Conservation (phyloP, 305 asterid species). For the Fraxinus paxiana region DNA sequence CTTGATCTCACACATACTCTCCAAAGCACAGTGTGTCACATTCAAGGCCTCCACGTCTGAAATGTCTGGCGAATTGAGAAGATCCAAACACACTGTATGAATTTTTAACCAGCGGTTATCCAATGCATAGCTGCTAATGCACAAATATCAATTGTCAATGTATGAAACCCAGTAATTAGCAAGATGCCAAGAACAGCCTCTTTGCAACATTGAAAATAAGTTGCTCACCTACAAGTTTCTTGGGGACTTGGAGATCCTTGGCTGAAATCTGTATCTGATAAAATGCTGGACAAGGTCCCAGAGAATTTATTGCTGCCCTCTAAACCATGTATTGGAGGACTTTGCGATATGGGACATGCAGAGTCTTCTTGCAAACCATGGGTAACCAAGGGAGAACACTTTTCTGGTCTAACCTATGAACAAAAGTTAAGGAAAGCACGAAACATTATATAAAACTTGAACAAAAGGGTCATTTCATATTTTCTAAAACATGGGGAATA, state of each 20-base stretch:
- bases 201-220: slow-evolving; percentile 3
- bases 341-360: slow-evolving; percentile 28
- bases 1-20: slow-evolving; percentile 28
- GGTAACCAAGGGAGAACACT: slow-evolving; percentile 14
- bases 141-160: slow-evolving; percentile 8
- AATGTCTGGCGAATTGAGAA: slow-evolving; percentile 40
- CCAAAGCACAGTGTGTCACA: slow-evolving; percentile 19
- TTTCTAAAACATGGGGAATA: neutral
- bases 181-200: neutral
- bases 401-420: neutral
- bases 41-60: slow-evolving; percentile 34
- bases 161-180: neutral
- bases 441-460: neutral
- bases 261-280: slow-evolving; percentile 33
- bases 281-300: slow-evolving; percentile 27
- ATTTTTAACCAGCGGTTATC: slow-evolving; percentile 51
- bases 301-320: slow-evolving; percentile 26
- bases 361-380: slow-evolving; percentile 20
- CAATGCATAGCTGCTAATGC: slow-evolving; percentile 30
- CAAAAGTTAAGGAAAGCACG: neutral
- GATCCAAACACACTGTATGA: slow-evolving; percentile 56
- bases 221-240: slow-evolving; percentile 32
- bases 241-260: slow-evolving; percentile 35
- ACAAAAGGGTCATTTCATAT: neutral
- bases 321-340: slow-evolving; percentile 18